A percentile compares a stretch with the other conserved stretches of the same genome.
Evolutionary conservation across 2,329 filamentous ascomycete species (phyloP).

Genomic region (Emydomyces testavorans): DNA sequence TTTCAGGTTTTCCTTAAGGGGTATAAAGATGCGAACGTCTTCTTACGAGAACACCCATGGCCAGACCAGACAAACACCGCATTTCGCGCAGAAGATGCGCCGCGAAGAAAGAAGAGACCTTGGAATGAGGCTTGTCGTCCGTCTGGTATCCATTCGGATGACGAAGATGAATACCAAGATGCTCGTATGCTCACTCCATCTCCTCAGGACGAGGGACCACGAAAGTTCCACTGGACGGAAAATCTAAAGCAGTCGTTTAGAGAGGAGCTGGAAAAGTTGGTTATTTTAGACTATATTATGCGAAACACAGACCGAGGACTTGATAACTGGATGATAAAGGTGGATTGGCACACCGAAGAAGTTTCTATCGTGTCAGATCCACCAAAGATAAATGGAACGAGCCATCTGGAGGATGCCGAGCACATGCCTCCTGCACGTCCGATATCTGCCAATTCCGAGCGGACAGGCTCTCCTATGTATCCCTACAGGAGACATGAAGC

Average conservation of each 20-base stretch:
- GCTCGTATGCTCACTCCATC: slow-evolving; percentile 30
- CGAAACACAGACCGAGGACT: slow-evolving; percentile 91
- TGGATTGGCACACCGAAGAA: slow-evolving; percentile 71
- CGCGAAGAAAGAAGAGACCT: slow-evolving; percentile 55
- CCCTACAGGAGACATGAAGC: slow-evolving; percentile 70
- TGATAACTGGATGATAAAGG: slow-evolving; percentile 99
- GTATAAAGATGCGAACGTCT: slow-evolving; percentile 93
- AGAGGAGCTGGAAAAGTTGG: slow-evolving; percentile 91
- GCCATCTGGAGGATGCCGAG: slow-evolving; percentile 39
- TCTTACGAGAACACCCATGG: slow-evolving; percentile 91
- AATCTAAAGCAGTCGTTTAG: slow-evolving; percentile 79
- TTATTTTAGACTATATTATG: slow-evolving; percentile 98
- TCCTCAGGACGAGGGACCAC: slow-evolving; percentile 37
- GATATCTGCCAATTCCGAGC: slow-evolving; percentile 43
- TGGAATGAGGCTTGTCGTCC: slow-evolving; percentile 81
- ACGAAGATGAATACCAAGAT: slow-evolving; percentile 50
- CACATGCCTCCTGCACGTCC: slow-evolving; percentile 47
- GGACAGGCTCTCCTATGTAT: slow-evolving; percentile 23
- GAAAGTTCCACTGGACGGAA: slow-evolving; percentile 73
- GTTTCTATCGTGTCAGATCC: slow-evolving; percentile 82
- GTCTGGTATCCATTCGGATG: slow-evolving; percentile 46
- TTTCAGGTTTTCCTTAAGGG: slow-evolving; percentile 97
- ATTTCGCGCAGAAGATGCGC: slow-evolving; percentile 56
- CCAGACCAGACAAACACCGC: slow-evolving; percentile 69
- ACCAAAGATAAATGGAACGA: slow-evolving; percentile 48